Evolutionary conservation across 2,329 filamentous ascomycete species (phyloP), one percentile per base, ranked within the genome.

Genomic region (Alternaria incomplexa): DNA sequence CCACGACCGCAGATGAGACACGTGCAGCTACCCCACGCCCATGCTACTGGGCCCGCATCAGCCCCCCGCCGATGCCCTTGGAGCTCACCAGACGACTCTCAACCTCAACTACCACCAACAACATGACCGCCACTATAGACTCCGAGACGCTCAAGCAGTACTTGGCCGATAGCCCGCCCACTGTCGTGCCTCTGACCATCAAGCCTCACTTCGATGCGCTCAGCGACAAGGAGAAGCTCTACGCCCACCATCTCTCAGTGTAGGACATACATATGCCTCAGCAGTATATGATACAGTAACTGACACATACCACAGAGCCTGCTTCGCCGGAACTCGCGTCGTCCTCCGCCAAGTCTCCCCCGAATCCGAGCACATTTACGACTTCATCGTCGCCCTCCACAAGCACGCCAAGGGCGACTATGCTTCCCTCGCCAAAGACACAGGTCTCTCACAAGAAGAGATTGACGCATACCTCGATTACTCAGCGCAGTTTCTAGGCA

Each of bases 141-240:
- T 73, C 77, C 9, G 76, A 81, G 40, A 78, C 78, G 7, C 78
- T 84, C 45, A 83, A 83, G 79, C 91, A 97, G 77, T 97, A 97
- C 80, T 87, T 97, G 64, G 94, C 96, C 50, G 96, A 99, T 81
- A 90, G 91, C 67, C 96, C 96, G 48, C 96, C 96, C 1, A 91
- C 90, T 52, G 89, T 97, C 60, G 95, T 97, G 62, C 89, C 90
- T 51, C 88, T 99, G 53, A 90, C 93, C 79, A 96, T 98, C 79
- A 93, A 93, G 82, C 92, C 93, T 77, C 95, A 98, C 82, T 99
- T 98, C 74, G 91, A 95, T 58, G 88, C 89, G 36, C 81, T 96
- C 64, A 86, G 83, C 56, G 88, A 92, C 73, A 85, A 91, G 77
- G 89, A 97, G 83, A 93, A 95, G 84, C 90, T 91, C 77, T 97